Conservation (phyloP, 129 eudicot species). For the Cynara cardunculus region DNA sequence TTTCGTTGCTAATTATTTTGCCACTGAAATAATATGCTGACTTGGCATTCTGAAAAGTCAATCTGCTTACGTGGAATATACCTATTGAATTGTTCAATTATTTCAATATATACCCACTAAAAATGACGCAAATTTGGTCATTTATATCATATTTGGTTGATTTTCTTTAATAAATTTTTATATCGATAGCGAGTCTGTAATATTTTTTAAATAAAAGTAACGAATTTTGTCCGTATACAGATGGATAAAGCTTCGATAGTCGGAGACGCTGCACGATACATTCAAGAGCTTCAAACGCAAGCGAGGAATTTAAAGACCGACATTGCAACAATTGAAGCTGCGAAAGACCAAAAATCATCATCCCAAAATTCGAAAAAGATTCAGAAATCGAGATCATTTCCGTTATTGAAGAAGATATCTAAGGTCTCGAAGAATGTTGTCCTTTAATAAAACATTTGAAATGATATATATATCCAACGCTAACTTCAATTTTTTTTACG, state of each 20-base stretch:
- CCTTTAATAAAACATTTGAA: neutral
- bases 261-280: constrained; percentile 73
- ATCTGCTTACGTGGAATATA: neutral
- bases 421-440: constrained; percentile 33
- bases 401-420: constrained; percentile 32
- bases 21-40: neutral
- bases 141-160: neutral
- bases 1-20: neutral
- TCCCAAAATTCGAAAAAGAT: constrained; percentile 18
- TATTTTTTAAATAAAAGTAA: neutral
- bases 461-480: neutral
- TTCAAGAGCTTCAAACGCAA: constrained; percentile 69
- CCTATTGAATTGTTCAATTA: neutral
- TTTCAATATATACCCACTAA: neutral
- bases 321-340: constrained; percentile 49
- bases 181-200: neutral
- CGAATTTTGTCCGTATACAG: constrained; percentile 19
- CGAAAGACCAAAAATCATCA: constrained; percentile 18
- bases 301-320: constrained; percentile 56
- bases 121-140: neutral
- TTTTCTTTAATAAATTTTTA: neutral
- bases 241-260: constrained; percentile 91
- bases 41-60: neutral
- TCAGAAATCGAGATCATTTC: constrained; percentile 1
- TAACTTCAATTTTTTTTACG: neutral